Percentiles rank a stretch among this genome's conserved stretches.
Conservation (phyloP, 768 basidiomycete genomes). For the Tulasnella sp. region DNA sequence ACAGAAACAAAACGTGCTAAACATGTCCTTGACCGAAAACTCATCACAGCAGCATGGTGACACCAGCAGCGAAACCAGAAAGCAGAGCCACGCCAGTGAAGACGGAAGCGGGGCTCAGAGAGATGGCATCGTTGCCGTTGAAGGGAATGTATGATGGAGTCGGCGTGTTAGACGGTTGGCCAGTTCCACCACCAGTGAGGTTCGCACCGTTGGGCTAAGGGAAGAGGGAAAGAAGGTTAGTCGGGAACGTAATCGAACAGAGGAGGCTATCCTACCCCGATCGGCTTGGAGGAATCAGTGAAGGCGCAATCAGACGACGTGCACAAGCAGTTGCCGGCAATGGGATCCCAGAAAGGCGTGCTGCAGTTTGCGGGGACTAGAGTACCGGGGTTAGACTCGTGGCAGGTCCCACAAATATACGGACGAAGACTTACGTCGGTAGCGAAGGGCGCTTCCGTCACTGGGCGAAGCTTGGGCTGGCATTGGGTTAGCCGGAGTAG, state of each 20-base stretch:
- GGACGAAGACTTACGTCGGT: constrained; percentile 54
- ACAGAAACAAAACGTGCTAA: neutral
- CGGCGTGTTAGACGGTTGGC: constrained; percentile 43
- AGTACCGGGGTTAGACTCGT: neutral
- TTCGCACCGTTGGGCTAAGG: constrained; percentile 68
- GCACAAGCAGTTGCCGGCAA: constrained; percentile 67
- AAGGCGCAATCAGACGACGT: constrained; percentile 61
- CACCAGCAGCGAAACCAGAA: constrained; percentile 10
- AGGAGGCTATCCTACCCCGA: constrained; percentile 56
- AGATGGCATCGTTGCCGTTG: constrained; percentile 43
- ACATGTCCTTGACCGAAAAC: neutral
- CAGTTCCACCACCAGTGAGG: constrained; percentile 63
- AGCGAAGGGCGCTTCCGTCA: constrained; percentile 53
- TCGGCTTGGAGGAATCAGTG: constrained; percentile 62
- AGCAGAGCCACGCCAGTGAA: constrained; percentile 19
- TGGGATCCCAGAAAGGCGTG: constrained; percentile 81
- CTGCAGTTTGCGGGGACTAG: constrained; percentile 71
- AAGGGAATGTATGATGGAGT: constrained; percentile 54
- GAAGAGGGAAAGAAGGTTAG: neutral
- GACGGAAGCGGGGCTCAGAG: constrained; percentile 7
- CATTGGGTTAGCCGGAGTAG: constrained; percentile 64
- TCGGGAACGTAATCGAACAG: neutral
- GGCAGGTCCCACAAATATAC: neutral
- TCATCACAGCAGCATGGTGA: constrained; percentile 10
- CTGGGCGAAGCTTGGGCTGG: constrained; percentile 58